A percentile compares a stretch with the other conserved stretches of the same genome.
phyloP scores from a whole-genome alignment of 257 asterid species.

The Craterostigma plantagineum region DNA sequence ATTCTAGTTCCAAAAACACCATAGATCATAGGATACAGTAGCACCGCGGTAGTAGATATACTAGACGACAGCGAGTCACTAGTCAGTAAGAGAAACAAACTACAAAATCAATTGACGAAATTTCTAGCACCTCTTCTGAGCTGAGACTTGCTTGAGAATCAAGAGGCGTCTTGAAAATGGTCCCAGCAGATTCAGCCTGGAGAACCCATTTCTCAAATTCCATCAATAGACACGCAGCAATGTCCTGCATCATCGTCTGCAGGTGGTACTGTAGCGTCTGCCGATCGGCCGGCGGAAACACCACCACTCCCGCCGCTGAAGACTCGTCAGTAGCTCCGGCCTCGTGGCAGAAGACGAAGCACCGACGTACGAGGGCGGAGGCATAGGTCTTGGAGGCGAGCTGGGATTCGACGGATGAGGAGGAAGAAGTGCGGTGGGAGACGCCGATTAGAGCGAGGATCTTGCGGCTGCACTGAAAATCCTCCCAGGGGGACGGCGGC shows the following conservation, averaged over 20 bases:
- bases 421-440: constrained; percentile 79
- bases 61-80: too few species aligned
- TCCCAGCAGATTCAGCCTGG: constrained; percentile 86
- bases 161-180: constrained; percentile 87
- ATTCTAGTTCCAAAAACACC: neutral
- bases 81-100: too few species aligned
- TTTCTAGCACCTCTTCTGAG: constrained; percentile 80
- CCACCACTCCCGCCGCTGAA: constrained; percentile 14
- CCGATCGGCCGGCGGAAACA: constrained; percentile 92
- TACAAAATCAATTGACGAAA: too few species aligned
- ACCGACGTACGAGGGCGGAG: constrained; percentile 72
- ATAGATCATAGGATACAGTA: neutral
- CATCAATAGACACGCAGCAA: constrained; percentile 88
- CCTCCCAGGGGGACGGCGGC: constrained; percentile 97
- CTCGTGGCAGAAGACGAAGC: constrained; percentile 89
- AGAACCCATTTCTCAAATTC: constrained; percentile 96
- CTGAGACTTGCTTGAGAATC: constrained; percentile 99
- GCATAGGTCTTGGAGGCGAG: constrained; percentile 52
- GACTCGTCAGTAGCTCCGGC: too few species aligned
- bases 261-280: constrained; percentile 90
- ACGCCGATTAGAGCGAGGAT: constrained; percentile 73
- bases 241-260: constrained; percentile 95
- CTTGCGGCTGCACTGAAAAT: constrained; percentile 83
- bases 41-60: too few species aligned
- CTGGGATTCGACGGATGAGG: constrained; percentile 40